Evolutionary conservation across 2,329 filamentous ascomycete species (phyloP).

Genomic region (Aspergillus sojae): DNA sequence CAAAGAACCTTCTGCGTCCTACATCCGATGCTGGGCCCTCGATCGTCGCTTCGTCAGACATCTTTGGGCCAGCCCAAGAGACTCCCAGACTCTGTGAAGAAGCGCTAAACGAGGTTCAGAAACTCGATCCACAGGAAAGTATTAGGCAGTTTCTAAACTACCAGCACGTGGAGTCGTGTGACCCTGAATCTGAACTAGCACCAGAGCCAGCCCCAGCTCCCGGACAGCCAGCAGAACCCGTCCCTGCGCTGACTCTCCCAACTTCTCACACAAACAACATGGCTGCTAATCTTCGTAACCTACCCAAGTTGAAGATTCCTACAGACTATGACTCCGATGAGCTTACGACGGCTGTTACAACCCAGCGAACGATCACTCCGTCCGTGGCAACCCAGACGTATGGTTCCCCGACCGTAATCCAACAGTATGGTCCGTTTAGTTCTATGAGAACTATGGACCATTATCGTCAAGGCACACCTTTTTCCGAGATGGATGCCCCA

Average conservation of each 20-base stretch:
- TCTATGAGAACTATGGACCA: background rate
- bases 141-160: constrained; percentile 86
- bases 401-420: constrained; percentile 19
- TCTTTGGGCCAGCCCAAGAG: constrained; percentile 73
- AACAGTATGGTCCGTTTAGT: constrained; percentile 15
- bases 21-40: constrained; percentile 74
- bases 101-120: constrained; percentile 68
- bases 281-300: constrained; percentile 51
- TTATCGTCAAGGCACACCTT: constrained; percentile 75
- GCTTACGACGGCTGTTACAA: constrained; percentile 27
- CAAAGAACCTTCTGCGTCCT: constrained; percentile 57
- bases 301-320: constrained; percentile 60
- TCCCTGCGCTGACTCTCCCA: constrained; percentile 33
- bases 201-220: constrained; percentile 9
- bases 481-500: constrained; percentile 88
- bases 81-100: constrained; percentile 64
- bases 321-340: constrained; percentile 73
- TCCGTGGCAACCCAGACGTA: constrained; percentile 9
- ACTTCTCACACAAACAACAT: constrained; percentile 44
- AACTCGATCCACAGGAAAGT: constrained; percentile 82
- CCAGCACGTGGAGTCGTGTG: constrained; percentile 54
- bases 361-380: constrained; percentile 18
- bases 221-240: constrained; percentile 63
- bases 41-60: constrained; percentile 84
- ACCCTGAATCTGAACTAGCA: constrained; percentile 34